Percentiles rank a stretch among this genome's conserved stretches.
These are phyloP conservation scores for Harringtonia aguacate DNA, from an alignment of 2,329 filamentous ascomycete genomes.

Conservation along the genomic window DNA sequence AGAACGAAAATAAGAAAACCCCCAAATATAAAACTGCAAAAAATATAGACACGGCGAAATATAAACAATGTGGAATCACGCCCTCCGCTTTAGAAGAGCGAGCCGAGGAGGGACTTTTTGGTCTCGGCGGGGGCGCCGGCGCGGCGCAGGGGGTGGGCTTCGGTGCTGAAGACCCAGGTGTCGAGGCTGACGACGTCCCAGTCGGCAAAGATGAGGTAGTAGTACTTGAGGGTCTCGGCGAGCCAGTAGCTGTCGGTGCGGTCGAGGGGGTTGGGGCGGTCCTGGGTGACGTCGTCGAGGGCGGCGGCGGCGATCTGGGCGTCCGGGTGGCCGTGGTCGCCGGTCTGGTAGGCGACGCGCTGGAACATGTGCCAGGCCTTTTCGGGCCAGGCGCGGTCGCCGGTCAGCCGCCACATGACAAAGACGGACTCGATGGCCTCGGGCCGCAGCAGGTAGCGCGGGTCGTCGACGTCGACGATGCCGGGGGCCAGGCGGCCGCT, in stretches of 20 bases:
- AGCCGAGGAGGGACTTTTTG: too few species aligned
- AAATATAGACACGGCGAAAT: not conserved
- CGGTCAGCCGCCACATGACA: constrained; percentile 65
- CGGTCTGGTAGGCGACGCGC: constrained; percentile 49
- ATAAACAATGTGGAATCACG: too few species aligned
- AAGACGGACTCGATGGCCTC: constrained; percentile 77
- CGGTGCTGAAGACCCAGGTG: constrained; percentile 50
- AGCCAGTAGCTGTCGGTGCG: constrained; percentile 71
- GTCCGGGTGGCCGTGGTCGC: constrained; percentile 29
- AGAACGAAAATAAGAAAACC: not conserved
- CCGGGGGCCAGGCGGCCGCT: constrained; percentile 39
- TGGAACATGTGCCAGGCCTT: constrained; percentile 68
- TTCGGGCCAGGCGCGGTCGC: constrained; percentile 52
- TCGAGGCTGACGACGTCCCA: constrained; percentile 49
- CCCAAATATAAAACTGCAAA: not conserved
- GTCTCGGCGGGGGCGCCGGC: too few species aligned
- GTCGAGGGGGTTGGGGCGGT: constrained; percentile 32
- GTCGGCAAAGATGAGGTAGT: constrained; percentile 52
- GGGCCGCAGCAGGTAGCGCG: constrained; percentile 56
- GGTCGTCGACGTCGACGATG: constrained; percentile 42
- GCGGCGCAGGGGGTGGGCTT: constrained; percentile 39
- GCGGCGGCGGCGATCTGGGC: constrained; percentile 47
- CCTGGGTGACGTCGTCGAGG: constrained; percentile 52
- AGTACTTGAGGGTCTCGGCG: constrained; percentile 58
- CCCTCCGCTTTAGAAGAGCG: too few species aligned